These are phyloP conservation scores for Saccharomyces hybrid DNA, from an alignment of 1,139 yeast species.

Conservation along the genomic window DNA sequence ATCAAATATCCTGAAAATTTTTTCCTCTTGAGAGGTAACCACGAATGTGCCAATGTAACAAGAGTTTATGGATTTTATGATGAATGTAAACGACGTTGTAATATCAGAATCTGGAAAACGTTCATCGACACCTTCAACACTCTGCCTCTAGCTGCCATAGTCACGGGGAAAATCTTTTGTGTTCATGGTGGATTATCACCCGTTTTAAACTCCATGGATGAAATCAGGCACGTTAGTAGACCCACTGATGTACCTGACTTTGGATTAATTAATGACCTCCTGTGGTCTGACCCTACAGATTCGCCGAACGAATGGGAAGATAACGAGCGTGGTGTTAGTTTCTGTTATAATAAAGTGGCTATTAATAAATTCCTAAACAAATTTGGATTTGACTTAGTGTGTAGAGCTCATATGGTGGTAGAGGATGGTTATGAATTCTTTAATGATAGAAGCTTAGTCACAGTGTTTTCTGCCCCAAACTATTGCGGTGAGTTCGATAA, in stretches of 20 bases:
- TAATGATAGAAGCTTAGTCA: conserved; percentile 78
- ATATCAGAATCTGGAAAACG: conserved; percentile 81
- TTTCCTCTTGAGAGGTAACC: conserved; percentile 83
- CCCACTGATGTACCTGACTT: conserved; percentile 94
- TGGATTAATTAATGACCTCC: conserved; percentile 74
- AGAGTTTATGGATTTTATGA: conserved; percentile 89
- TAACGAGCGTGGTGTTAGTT: conserved; percentile 87
- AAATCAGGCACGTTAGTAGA: conserved; percentile 73
- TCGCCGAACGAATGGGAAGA: conserved; percentile 94
- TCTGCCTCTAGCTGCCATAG: conserved; percentile 83
- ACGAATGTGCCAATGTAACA: conserved; percentile 88
- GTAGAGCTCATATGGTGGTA: conserved; percentile 94
- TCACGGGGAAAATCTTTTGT: conserved; percentile 85
- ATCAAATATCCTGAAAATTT: conserved; percentile 91
- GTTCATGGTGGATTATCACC: conserved; percentile 94
- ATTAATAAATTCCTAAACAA: conserved; percentile 75
- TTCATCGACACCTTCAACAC: conserved; percentile 87
- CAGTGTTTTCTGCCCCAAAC: conserved; percentile 89
- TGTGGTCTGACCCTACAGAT: conserved; percentile 94
- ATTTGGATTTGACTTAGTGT: conserved; percentile 82
- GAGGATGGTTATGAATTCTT: conserved; percentile 94
- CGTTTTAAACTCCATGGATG: conserved; percentile 75
- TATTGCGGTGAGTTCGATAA: conserved; percentile 94
- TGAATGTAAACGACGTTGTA: conserved; percentile 84
- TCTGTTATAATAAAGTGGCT: conserved; percentile 82